Evolutionary conservation across 176 grass and related monocot species (phyloP), one percentile per base, ranked within the genome.

Genomic region (Rhynchospora pubera): DNA sequence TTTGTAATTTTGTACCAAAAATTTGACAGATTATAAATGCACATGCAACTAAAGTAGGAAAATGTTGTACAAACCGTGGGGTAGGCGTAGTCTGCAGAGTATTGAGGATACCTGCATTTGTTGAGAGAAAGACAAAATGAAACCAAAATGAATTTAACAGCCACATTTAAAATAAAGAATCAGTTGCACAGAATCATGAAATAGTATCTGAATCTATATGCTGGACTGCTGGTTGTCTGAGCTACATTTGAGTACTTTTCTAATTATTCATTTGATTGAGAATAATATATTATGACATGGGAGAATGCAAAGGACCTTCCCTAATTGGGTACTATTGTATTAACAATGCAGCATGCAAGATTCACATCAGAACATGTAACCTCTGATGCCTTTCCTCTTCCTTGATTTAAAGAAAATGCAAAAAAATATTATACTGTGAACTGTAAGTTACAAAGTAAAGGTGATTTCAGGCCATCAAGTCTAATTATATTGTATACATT

Each of bases 71-170:
- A 78, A 89, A 97, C 93, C 68, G 91, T 86, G 21, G 87, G 91
- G 79, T 89, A 97, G 69, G 79, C 66, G 43, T 93, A 97, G 62
- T 97, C 93, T 65, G 85, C 51, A 69, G 93, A 85, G 79, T 97
- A 97, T 6, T 91, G 93, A 93, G 93, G 92, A 44, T 91, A 93
- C 85, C 93, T 97, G 91, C 61, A 78, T 68, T 44, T 77, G 71
- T 77, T 77, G 2, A 77, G 23, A 77, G 50, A 9, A 50, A 85
- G 44, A 47, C 72, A 44, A 71, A 70, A 77, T 77, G 6, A 32
- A 34, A 74, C 28, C 23, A 77, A 77, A 77, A 77, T 32, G 0
- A 77, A 77, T 76, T 52, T 56, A 26, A 56, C 18, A 55, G 6
- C 48, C 24, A 16, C 44, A 65, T 65, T 11, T 24, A 14, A 79